Conservation (phyloP, 345 rosid species). For the Mallotus nudiflorus region DNA sequence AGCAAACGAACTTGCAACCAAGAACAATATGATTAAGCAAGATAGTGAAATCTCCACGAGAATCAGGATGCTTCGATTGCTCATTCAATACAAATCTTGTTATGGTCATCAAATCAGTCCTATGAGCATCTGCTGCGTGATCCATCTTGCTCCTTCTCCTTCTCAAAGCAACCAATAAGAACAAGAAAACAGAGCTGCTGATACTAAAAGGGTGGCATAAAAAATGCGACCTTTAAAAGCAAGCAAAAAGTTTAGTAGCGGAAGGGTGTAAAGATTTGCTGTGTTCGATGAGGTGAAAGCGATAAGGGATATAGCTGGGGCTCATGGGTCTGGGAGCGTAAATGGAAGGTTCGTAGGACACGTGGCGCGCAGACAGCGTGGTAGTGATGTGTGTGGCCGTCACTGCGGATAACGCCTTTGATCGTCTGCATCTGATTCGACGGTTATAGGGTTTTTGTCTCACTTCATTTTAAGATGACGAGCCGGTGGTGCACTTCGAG, state of each 20-base stretch:
- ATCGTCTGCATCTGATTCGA: slow-evolving; percentile 19
- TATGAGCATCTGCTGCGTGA: slow-evolving; percentile 78
- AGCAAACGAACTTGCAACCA: slow-evolving; percentile 98
- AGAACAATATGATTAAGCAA: slow-evolving; percentile 91
- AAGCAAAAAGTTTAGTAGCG: not conserved
- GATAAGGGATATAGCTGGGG: slow-evolving; percentile 9
- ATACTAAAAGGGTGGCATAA: too few relatives aligned
- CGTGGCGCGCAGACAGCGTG: slow-evolving; percentile 46
- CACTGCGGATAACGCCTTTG: slow-evolving; percentile 44
- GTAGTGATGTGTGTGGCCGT: slow-evolving; percentile 44
- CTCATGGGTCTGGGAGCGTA: slow-evolving; percentile 8
- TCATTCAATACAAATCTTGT: slow-evolving; percentile 84
- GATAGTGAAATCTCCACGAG: slow-evolving; percentile 95
- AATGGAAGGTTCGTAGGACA: slow-evolving; percentile 42
- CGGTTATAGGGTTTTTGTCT: slow-evolving; percentile 17
- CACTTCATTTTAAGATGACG: slow-evolving; percentile 13
- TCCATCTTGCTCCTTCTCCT: slow-evolving; percentile 52
- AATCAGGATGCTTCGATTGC: slow-evolving; percentile 88
- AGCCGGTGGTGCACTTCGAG: slow-evolving; percentile 14
- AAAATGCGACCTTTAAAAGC: not conserved
- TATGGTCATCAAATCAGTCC: slow-evolving; percentile 97
- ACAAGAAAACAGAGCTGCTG: too few relatives aligned
- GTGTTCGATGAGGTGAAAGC: slow-evolving; percentile 32
- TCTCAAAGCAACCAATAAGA: not conserved
- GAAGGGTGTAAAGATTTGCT: not conserved